Conservation (phyloP, 352 stramenopile genomes). For the Peronospora farinosa region DNA sequence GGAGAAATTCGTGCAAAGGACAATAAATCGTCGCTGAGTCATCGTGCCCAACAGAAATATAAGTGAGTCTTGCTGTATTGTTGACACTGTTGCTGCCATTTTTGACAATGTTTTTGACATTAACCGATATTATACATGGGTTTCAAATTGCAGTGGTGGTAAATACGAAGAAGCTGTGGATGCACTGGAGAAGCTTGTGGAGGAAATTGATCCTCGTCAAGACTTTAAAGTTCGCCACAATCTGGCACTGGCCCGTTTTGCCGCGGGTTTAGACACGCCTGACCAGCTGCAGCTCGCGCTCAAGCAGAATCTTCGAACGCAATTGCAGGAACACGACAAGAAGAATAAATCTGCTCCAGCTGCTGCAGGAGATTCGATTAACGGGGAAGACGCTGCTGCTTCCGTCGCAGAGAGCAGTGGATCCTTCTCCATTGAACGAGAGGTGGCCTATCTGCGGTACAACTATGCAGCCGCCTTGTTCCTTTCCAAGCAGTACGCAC, state of each 20-base stretch:
- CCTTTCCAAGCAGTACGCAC: slow-evolving; percentile 86
- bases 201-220: slow-evolving; percentile 67
- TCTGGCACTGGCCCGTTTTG: slow-evolving; percentile 64
- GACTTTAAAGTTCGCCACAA: slow-evolving; percentile 86
- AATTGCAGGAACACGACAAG: slow-evolving; percentile 52
- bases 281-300: slow-evolving; percentile 77
- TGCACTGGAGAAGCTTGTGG: slow-evolving; percentile 72
- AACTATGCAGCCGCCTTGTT: slow-evolving; percentile 86
- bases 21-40: slow-evolving; percentile 83
- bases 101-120: slow-evolving; percentile 3
- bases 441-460: slow-evolving; percentile 86
- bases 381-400: slow-evolving; percentile 17
- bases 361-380: slow-evolving; percentile 9
- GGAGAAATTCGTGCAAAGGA: slow-evolving; percentile 59
- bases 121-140: background rate
- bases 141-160: slow-evolving; percentile 40
- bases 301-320: slow-evolving; percentile 52
- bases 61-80: slow-evolving; percentile 42
- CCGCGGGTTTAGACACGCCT: slow-evolving; percentile 46
- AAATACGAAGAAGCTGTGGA: slow-evolving; percentile 85
- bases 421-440: slow-evolving; percentile 68
- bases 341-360: slow-evolving; percentile 12
- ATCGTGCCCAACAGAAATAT: slow-evolving; percentile 84
- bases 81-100: background rate
- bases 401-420: slow-evolving; percentile 14